Evolutionary conservation across 371 early-diverging fungal genomes (phyloP), one percentile per base, ranked within the genome.

Genomic region (Capillidium heterosporum): DNA sequence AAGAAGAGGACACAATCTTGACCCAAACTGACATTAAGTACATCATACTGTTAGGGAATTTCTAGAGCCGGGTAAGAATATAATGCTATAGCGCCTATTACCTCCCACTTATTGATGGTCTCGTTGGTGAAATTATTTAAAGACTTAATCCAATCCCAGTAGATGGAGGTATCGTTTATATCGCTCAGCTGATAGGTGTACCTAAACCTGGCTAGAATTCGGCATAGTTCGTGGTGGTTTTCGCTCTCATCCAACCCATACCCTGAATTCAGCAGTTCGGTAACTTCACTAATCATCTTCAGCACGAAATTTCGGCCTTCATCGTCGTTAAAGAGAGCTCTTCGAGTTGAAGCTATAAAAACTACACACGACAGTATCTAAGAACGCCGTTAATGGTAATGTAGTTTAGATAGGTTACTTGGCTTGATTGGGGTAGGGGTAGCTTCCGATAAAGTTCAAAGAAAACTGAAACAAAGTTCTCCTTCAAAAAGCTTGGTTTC

Each of bases 11-110:
- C 1, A 82, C 75, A 10, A 83, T 75, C 59, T 83, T 77, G 55
- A 79, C 73, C 93, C 93, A 92, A 61, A 91, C 90, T 1, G 82
- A 77, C 48, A 91, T 68, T 27, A 92, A 66, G 63, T 89, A 89
- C 28, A 71, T 64, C 2, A 85, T 68, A 53, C 84, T 87, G 64
- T 86, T 84, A 26, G 84, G 77, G 29, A 82, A 75, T 78, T 84
- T 84, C 84, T 82, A 60, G 40, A n/a, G 1, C 5, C 15, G 13
- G 3, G 24, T 32, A 29, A 23, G 35, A 7, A 7, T 7, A 4
- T 35, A 35, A 7, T 35, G 35, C 13, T 7, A 35, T 5, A 24
- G 32, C 23, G 19, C 8, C 17, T 44, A 53, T 42, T 72, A 82
- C 82, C 71, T 84, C 80, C 81, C 83, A 78, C 1, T 81, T 73